Evolutionary conservation across 2,329 filamentous ascomycete genomes (phyloP), one percentile per base, ranked within the genome.

Genomic region (Cladophialophora yegresii): DNA sequence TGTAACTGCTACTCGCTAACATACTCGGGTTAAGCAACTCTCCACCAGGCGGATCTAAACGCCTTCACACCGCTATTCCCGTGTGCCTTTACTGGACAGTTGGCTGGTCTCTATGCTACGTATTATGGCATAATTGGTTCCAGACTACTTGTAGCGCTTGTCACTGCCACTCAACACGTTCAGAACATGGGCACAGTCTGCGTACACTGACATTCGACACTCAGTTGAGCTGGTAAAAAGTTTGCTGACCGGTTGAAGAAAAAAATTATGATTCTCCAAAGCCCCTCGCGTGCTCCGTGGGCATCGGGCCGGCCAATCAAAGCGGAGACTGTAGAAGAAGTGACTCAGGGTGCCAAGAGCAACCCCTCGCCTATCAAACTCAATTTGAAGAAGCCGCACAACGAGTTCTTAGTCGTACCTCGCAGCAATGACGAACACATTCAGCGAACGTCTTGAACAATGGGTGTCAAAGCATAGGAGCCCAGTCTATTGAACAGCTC

Each of bases 1-100:
- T 28, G 28, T 7, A 54, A 54, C 51, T 54, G 23, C 33, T 4
- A 33, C 51, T 54, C 51, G 51, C 51, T 54, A 54, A 32, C 23
- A 54, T 54, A 30, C 28, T 54, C 28, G 23, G 23, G 28, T 54
- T 54, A 54, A 32, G 55, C 36, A 58, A 23, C 55, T 49, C 55
- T 45, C 40, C 55, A 49, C 36, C 16, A 43, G 16, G 30, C 56
- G 56, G 56, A 40, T 59, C 47, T 51, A 28, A 47, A 53, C 22
- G 36, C 23, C 49, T 54, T 51, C 58, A 62, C 60, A 62, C 60
- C 60, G 60, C 60, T 62, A 62, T 62, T 62, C 54, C 59, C 40
- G 43, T 16, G n/a, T 13, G 20, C 22, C 33, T 51, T 28, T 58
- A 58, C 56, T 58, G 56, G 56, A 20, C 30, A 23, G 26, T 33